A percentile compares a stretch with the other conserved stretches of the same genome.
phyloP scores from a whole-genome alignment of 495 filamentous ascomycete genomes.

The Daldinia grandis region DNA sequence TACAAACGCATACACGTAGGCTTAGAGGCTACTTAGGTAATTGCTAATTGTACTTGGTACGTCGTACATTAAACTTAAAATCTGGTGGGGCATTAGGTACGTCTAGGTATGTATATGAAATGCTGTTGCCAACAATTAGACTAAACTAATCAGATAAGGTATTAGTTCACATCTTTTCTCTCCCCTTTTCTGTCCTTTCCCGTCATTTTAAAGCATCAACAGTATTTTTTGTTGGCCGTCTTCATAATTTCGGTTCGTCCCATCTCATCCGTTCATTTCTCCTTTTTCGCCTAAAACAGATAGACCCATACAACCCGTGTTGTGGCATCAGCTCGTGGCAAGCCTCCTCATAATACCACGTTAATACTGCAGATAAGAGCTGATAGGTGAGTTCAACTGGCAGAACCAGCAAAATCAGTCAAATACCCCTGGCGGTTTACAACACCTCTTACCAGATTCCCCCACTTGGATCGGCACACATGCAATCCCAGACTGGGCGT shows the following conservation, averaged over 20 bases:
- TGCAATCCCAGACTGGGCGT: slow-evolving; percentile 32
- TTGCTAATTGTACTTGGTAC: background rate
- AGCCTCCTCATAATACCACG: slow-evolving; percentile 21
- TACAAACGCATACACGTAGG: background rate
- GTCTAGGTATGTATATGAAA: too few relatives aligned
- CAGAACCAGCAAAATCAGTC: background rate
- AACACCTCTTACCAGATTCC: slow-evolving; percentile 7
- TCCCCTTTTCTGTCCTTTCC: slow-evolving; percentile 4
- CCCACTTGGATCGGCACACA: slow-evolving; percentile 38
- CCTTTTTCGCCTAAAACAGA: background rate
- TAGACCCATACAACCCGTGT: slow-evolving; percentile 10
- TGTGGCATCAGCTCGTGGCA: slow-evolving; percentile 26
- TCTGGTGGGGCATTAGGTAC: background rate
- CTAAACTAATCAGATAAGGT: slow-evolving; percentile 2
- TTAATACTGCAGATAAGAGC: slow-evolving; percentile 8
- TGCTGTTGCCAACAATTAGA: background rate
- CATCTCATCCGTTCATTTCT: slow-evolving; percentile 9
- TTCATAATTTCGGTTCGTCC: slow-evolving; percentile 12
- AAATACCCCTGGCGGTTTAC: background rate
- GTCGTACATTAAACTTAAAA: background rate
- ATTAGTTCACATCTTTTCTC: background rate
- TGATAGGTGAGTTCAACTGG: slow-evolving; percentile 6
- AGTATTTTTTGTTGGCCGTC: slow-evolving; percentile 34
- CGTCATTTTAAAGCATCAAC: slow-evolving; percentile 12
- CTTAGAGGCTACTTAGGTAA: background rate